phyloP scores from a whole-genome alignment of 2,329 filamentous ascomycete species.

The Penicillium sp. region DNA sequence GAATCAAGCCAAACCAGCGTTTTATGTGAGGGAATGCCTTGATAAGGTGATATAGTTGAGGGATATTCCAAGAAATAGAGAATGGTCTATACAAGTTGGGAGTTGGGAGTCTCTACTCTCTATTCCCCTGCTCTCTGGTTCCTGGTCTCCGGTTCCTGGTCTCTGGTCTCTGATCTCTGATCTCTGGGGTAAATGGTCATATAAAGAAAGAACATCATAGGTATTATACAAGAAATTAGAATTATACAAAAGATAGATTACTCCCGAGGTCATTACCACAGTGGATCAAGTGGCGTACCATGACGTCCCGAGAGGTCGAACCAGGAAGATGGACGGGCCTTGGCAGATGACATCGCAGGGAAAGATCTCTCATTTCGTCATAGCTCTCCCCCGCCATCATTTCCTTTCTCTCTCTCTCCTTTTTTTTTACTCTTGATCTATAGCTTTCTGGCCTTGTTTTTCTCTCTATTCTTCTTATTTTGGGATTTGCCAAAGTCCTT shows the following conservation, averaged over 20 bases:
- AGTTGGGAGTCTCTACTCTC: background rate
- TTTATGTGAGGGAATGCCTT: background rate
- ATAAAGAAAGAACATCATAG: background rate
- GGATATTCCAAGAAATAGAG: background rate
- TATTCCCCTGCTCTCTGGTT: background rate
- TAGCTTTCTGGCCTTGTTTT: background rate
- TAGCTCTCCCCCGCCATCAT: slow-evolving; percentile 11
- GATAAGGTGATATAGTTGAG: background rate
- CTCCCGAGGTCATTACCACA: background rate
- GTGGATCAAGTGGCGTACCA: slow-evolving; percentile 18
- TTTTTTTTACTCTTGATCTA: slow-evolving; percentile 1
- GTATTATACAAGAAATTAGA: background rate
- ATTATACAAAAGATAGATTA: background rate
- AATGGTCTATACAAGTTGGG: background rate
- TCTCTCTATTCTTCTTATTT: background rate
- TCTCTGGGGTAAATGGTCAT: background rate
- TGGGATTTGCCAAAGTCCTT: slow-evolving; percentile 2
- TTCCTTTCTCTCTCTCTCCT: slow-evolving; percentile 2
- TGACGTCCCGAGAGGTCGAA: slow-evolving; percentile 14
- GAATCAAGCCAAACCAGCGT: slow-evolving; percentile 3
- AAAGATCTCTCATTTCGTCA: slow-evolving; percentile 9
- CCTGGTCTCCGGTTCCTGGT: too few species aligned
- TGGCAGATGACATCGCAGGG: slow-evolving; percentile 14
- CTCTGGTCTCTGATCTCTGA: background rate
- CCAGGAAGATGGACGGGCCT: background rate